Base-by-base conservation (phyloP, 2,329 filamentous ascomycete genomes). In the Stachybotrys chlorohalonatus region DNA sequence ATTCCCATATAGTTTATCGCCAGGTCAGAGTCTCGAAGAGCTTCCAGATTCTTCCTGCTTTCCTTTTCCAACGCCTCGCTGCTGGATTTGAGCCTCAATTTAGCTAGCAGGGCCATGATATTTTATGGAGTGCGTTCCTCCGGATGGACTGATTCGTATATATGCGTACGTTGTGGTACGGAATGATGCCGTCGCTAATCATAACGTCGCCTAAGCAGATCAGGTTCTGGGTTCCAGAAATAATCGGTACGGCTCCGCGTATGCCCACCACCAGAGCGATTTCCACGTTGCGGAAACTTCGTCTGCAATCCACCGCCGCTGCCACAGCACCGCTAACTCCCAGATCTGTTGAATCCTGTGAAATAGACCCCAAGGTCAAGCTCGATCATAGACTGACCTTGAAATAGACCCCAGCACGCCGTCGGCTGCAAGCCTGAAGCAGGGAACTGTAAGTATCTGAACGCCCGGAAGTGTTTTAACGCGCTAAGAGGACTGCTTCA, bases 131-230 rank as follows among this genome's bases (percentile, higher is more conserved):
- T 16, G 15, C 7, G 16, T 47, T 16, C 46, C 46, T n/a, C 16
- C 6, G 46, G n/a, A 47, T 16, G 36, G 13, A 16, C 11, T 16
- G 11, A 3, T 47, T 47, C 16, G 17, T 8, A 6, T 5, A 16
- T 16, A 24, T 47, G 8, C 13, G 8, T 42, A 9, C 36, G 36
- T 42, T 9, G 52, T 68, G 66, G 49, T 60, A 65, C 42, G 68
- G 62, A 16, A 65, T 39, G 1, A 69, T 47, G 1, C 56, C 56
- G 2, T 56, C 56, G 46, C 64, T 63, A 31, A 68, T 61, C 17
- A 67, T 47, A 4, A 64, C 58, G 42, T 65, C 64, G 5, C 63
- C 63, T 2, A 66, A 55, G 1, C 61, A 17, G 1, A 61, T 55
- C n/a, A 60, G 62, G 31, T 1, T 52, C 16, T 56, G 24, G 46